A percentile compares a stretch with the other conserved stretches of the same genome.
These are phyloP conservation scores for Trichosporon faecale DNA, from an alignment of 1,284 basidiomycete genomes.

Conservation along the genomic window DNA sequence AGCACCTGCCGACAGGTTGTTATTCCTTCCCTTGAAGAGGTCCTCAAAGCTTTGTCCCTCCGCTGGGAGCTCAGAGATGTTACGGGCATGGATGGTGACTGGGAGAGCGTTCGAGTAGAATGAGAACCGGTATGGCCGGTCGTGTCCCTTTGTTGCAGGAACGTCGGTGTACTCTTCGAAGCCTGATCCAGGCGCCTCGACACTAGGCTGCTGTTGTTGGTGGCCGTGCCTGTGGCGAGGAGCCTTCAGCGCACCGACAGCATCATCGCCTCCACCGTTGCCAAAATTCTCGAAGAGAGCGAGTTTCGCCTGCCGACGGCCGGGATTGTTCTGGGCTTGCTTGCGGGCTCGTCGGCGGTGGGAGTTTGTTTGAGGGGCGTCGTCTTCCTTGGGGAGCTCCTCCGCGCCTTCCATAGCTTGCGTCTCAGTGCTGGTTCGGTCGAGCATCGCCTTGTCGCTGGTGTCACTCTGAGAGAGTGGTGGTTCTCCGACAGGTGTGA, in stretches of 20 bases:
- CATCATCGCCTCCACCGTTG: slow-evolving; percentile 31
- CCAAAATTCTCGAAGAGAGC: slow-evolving; percentile 79
- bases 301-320: slow-evolving; percentile 69
- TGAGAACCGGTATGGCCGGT: slow-evolving; percentile 93
- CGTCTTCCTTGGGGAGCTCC: slow-evolving; percentile 25
- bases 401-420: slow-evolving; percentile 12
- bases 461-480: not conserved
- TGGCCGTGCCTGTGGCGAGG: slow-evolving; percentile 36
- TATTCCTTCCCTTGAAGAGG: slow-evolving; percentile 61
- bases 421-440: not conserved
- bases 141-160: slow-evolving; percentile 60
- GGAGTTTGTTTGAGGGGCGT: slow-evolving; percentile 42
- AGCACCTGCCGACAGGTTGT: not conserved
- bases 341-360: slow-evolving; percentile 67
- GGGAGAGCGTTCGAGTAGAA: slow-evolving; percentile 95
- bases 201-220: slow-evolving; percentile 11
- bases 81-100: slow-evolving; percentile 91
- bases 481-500: not conserved
- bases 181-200: slow-evolving; percentile 17
- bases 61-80: slow-evolving; percentile 86
- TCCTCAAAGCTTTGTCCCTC: slow-evolving; percentile 93
- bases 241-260: slow-evolving; percentile 43
- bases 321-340: slow-evolving; percentile 72
- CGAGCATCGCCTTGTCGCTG: slow-evolving; percentile 3
- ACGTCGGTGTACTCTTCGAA: slow-evolving; percentile 40